phyloP scores from a whole-genome alignment of 371 early-diverging fungal species.

The Apophysomyces variabilis region DNA sequence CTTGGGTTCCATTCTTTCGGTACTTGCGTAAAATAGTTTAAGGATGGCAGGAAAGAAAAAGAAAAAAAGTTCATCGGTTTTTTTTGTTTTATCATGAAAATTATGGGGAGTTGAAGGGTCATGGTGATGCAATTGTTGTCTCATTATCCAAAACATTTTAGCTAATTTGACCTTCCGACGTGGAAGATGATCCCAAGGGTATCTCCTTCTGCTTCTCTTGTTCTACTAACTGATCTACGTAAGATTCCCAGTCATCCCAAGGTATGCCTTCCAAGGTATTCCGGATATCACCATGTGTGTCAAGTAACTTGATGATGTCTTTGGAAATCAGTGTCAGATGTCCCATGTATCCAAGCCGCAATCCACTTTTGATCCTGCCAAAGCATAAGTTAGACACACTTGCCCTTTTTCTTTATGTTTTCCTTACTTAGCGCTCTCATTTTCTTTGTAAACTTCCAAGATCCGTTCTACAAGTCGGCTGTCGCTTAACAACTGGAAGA shows the following conservation, averaged over 20 bases:
- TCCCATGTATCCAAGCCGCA: conserved; percentile 23
- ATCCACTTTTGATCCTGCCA: conserved; percentile 3
- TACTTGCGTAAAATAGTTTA: background rate
- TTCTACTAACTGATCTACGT: background rate
- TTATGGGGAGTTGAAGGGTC: background rate
- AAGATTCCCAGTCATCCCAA: background rate
- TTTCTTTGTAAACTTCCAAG: background rate
- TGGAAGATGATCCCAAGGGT: background rate
- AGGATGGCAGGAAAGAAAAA: no score
- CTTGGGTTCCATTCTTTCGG: background rate
- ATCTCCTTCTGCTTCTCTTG: background rate
- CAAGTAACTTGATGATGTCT: conserved; percentile 12
- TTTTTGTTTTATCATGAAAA: background rate
- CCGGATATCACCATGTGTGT: background rate
- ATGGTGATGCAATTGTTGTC: conserved; percentile 2
- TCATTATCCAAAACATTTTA: conserved; percentile 2
- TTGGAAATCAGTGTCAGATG: conserved; percentile 24
- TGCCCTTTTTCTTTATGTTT: background rate
- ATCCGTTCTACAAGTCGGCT: background rate
- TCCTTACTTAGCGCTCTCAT: conserved; percentile 11
- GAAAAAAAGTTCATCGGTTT: background rate
- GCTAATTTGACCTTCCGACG: background rate
- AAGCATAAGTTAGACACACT: background rate
- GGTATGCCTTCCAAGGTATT: background rate
- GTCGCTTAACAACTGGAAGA: conserved; percentile 11